Conservation (phyloP, 257 asterid genomes). For the Scutellaria minor region DNA sequence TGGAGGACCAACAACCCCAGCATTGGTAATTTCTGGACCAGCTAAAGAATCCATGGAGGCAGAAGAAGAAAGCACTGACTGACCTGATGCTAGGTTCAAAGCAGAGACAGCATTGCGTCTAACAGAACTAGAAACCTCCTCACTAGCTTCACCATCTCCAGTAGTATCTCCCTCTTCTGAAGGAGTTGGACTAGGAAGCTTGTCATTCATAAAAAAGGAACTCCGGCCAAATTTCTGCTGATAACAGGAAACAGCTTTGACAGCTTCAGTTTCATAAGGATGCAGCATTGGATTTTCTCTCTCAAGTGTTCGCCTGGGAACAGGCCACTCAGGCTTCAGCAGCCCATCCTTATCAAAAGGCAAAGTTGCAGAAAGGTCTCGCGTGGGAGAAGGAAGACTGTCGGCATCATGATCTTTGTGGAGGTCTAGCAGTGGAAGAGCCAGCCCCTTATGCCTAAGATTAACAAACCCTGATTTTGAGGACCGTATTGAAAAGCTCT, state of each 20-base stretch:
- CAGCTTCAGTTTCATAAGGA: slow-evolving; percentile 93
- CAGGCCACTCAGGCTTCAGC: slow-evolving; percentile 80
- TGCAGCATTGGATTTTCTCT: slow-evolving; percentile 52
- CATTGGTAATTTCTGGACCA: slow-evolving; percentile 46
- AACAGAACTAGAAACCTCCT: slow-evolving; percentile 75
- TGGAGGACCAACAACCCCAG: slow-evolving; percentile 41
- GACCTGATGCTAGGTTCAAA: slow-evolving; percentile 39
- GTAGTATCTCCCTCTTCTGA: slow-evolving; percentile 73
- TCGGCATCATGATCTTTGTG: slow-evolving; percentile 94
- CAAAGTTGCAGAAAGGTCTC: slow-evolving; percentile 58
- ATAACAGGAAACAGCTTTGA: slow-evolving; percentile 90
- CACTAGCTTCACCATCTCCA: slow-evolving; percentile 66
- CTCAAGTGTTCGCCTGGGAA: slow-evolving; percentile 55
- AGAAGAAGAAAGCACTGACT: slow-evolving; percentile 50
- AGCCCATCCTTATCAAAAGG: slow-evolving; percentile 61
- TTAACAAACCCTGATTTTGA: slow-evolving; percentile 42
- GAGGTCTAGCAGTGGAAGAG: slow-evolving; percentile 86
- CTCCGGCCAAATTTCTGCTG: slow-evolving; percentile 85
- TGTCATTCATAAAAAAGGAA: slow-evolving; percentile 59
- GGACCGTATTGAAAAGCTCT: slow-evolving; percentile 35
- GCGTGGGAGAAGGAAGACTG: slow-evolving; percentile 96
- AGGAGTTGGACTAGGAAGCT: slow-evolving; percentile 98
- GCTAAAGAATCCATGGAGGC: slow-evolving; percentile 41
- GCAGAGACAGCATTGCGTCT: slow-evolving; percentile 38
- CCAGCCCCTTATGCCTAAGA: slow-evolving; percentile 59